These are phyloP conservation scores for Pythium angustatum DNA, from an alignment of 352 stramenopile species.

Conservation along the genomic window DNA sequence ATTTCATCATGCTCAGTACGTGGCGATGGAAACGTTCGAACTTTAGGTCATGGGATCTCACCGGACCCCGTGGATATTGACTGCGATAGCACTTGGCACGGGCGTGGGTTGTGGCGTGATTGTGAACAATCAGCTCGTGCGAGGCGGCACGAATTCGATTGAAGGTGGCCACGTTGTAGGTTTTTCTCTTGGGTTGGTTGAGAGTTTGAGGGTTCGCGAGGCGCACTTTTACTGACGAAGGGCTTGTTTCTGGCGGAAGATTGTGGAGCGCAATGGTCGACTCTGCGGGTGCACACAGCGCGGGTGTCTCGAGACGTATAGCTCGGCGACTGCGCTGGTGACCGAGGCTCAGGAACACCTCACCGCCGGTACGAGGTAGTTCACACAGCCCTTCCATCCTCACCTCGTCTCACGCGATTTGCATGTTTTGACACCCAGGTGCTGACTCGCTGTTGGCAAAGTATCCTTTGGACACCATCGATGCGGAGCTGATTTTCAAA, in stretches of 20 bases:
- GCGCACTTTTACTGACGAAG: not conserved
- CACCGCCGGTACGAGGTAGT: conserved; percentile 36
- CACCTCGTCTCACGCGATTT: not conserved
- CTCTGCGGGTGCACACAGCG: conserved; percentile 71
- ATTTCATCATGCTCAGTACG: conserved; percentile 87
- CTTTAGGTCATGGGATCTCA: not conserved
- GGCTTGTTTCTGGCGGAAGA: conserved; percentile 35
- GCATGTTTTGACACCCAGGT: conserved; percentile 26
- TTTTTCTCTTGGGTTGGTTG: not conserved
- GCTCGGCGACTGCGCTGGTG: conserved; percentile 65
- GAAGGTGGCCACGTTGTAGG: conserved; percentile 81
- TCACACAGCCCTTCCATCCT: not conserved
- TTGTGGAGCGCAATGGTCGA: conserved; percentile 80
- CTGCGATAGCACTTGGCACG: conserved; percentile 51
- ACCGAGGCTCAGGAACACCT: conserved; percentile 65
- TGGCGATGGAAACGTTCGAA: not conserved
- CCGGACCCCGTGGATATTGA: not conserved
- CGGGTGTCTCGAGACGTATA: conserved; percentile 81
- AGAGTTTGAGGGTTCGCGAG: not conserved
- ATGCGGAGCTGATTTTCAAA: conserved; percentile 73
- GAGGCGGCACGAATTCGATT: conserved; percentile 62
- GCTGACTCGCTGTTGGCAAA: conserved; percentile 48
- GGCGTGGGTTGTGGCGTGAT: conserved; percentile 74
- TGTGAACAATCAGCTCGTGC: conserved; percentile 64
- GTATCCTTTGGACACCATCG: conserved; percentile 50